A percentile compares a stretch with the other conserved stretches of the same genome.
phyloP scores from a whole-genome alignment of 2,329 filamentous ascomycete genomes.

The Ophiostoma quercus region DNA sequence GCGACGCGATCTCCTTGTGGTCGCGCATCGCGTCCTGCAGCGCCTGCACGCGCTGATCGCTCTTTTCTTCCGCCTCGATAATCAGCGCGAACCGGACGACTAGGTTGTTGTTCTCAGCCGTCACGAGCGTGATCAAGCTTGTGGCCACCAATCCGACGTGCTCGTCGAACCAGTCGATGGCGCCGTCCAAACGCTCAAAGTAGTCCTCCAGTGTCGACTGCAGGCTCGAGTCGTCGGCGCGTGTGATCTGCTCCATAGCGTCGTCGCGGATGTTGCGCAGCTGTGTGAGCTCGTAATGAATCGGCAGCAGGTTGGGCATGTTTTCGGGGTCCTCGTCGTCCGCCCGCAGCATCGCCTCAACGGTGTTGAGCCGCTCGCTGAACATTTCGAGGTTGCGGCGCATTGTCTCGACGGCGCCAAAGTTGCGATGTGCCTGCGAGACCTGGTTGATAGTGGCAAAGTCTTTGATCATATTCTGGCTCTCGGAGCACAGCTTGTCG shows the following conservation, averaged over 20 bases:
- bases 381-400: conserved; percentile 85
- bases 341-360: conserved; percentile 73
- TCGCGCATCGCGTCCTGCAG: conserved; percentile 92
- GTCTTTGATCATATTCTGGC: conserved; percentile 94
- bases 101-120: conserved; percentile 79
- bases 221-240: conserved; percentile 65
- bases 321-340: conserved; percentile 83
- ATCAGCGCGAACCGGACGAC: conserved; percentile 88
- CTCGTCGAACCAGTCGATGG: conserved; percentile 92
- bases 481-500: conserved; percentile 93
- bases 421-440: conserved; percentile 93
- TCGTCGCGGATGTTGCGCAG: conserved; percentile 92
- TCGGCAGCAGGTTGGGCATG: conserved; percentile 83
- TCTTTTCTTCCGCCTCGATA: conserved; percentile 94
- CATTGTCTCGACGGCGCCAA: conserved; percentile 90
- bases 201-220: conserved; percentile 83
- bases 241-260: conserved; percentile 91
- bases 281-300: conserved; percentile 88
- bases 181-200: conserved; percentile 78
- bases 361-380: conserved; percentile 65
- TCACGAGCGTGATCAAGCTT: conserved; percentile 81
- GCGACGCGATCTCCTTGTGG: conserved; percentile 86
- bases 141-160: conserved; percentile 84
- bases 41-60: conserved; percentile 83
- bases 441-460: conserved; percentile 89